phyloP scores from a whole-genome alignment of 306 rosid species.

The Quercus glauca region DNA sequence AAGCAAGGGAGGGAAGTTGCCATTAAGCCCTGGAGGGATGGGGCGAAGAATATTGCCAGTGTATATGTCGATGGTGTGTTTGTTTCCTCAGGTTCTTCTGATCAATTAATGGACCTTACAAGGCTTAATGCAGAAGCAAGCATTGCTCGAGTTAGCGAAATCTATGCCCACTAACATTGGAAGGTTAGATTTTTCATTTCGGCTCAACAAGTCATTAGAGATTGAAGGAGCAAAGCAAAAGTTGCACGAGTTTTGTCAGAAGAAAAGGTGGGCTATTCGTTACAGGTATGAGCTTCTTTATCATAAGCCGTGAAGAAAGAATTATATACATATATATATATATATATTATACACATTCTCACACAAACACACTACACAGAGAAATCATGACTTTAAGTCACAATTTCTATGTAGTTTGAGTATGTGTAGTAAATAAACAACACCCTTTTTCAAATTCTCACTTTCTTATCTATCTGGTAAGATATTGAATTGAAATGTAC shows the following conservation, averaged over 20 bases:
- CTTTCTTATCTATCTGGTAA: neutral
- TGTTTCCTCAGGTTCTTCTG: conserved; percentile 56
- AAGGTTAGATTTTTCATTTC: no score
- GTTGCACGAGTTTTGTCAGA: conserved; percentile 45
- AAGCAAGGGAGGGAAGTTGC: conserved; percentile 58
- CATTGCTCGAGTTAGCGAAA: no score
- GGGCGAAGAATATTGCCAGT: conserved; percentile 28
- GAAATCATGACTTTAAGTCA: no score
- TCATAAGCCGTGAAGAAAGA: neutral
- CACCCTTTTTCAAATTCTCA: neutral
- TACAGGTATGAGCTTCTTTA: conserved; percentile 42
- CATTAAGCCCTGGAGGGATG: conserved; percentile 36
- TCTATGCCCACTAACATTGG: no score
- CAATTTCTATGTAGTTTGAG: no score
- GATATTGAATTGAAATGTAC: neutral
- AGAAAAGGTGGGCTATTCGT: conserved; percentile 58
- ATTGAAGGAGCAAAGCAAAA: conserved; percentile 55
- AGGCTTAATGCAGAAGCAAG: conserved; percentile 61
- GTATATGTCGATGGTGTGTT: neutral
- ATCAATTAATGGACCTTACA: conserved; percentile 52
- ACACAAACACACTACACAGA: no score
- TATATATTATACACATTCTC: no score
- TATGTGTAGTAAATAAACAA: neutral
- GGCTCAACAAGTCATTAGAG: conserved; percentile 12
- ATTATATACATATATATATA: no score